A percentile compares a stretch with the other conserved stretches of the same genome.
Conservation (phyloP, 2,329 filamentous ascomycete genomes). For the Diaporthe australafricana region DNA sequence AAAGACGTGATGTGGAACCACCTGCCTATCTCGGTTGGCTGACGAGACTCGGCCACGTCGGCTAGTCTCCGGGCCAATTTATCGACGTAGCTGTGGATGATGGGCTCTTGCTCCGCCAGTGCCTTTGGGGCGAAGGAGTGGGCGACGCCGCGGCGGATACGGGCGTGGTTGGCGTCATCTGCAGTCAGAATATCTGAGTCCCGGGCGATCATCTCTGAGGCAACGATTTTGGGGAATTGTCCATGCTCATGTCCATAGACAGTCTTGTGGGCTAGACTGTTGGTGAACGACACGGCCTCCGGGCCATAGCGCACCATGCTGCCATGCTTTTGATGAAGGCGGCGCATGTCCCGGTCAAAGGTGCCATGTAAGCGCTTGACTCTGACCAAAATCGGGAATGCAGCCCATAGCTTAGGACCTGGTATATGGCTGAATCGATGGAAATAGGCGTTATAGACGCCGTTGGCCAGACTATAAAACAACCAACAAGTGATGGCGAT, state of each 20-base stretch:
- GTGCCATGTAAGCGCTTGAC: neutral
- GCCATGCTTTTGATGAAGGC: slow-evolving; percentile 26
- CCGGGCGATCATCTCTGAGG: slow-evolving; percentile 20
- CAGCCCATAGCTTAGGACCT: neutral
- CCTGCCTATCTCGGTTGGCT: slow-evolving; percentile 38
- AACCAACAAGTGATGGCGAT: neutral
- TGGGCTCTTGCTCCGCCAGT: slow-evolving; percentile 42
- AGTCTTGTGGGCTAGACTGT: slow-evolving; percentile 24
- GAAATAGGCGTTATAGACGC: neutral
- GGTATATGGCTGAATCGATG: neutral
- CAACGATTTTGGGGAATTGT: slow-evolving; percentile 42
- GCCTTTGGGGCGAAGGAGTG: slow-evolving; percentile 44
- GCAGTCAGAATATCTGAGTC: slow-evolving; percentile 6
- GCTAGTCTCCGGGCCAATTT: slow-evolving; percentile 37
- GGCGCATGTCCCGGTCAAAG: slow-evolving; percentile 6
- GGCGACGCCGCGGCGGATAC: slow-evolving; percentile 41
- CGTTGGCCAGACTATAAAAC: neutral
- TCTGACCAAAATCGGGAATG: neutral
- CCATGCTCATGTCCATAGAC: slow-evolving; percentile 23
- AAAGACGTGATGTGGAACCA: slow-evolving; percentile 47
- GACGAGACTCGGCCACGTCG: slow-evolving; percentile 22
- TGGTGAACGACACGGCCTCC: slow-evolving; percentile 17
- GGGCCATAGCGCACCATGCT: slow-evolving; percentile 17
- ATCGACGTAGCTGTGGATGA: slow-evolving; percentile 38
- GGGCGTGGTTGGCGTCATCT: slow-evolving; percentile 31